Conservation (phyloP, 257 asterid genomes). For the Primulina tabacum region DNA sequence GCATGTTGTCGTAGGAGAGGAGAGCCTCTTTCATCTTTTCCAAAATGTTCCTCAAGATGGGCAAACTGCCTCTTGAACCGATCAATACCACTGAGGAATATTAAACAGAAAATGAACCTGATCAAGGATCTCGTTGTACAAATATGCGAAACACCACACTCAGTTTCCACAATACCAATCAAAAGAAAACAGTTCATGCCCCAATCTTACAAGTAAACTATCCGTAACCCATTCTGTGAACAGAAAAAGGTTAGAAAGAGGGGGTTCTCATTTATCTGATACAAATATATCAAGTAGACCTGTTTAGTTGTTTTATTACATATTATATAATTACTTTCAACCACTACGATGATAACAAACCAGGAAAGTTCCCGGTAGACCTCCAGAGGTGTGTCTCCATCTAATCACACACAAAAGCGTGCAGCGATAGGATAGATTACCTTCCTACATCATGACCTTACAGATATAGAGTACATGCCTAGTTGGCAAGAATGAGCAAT, state of each 20-base stretch:
- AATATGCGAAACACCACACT: slow-evolving; percentile 11
- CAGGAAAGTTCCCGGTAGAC: not conserved
- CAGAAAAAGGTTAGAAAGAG: not conserved
- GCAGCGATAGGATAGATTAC: not conserved
- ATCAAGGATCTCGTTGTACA: slow-evolving; percentile 17
- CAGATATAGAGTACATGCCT: not conserved
- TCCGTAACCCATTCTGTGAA: not conserved
- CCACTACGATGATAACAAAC: not conserved
- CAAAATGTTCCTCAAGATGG: slow-evolving; percentile 83
- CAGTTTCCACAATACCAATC: not conserved
- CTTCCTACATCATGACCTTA: not conserved
- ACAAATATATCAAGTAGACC: not conserved
- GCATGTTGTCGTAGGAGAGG: slow-evolving; percentile 79
- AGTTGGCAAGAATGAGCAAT: not conserved
- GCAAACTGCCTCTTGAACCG: slow-evolving; percentile 96
- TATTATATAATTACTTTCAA: no score
- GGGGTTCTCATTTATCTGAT: not conserved
- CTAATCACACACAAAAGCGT: not conserved
- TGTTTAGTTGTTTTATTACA: not conserved
- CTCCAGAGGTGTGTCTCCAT: not conserved
- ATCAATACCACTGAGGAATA: slow-evolving; percentile 75
- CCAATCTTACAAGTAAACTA: not conserved
- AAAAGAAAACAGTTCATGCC: not conserved
- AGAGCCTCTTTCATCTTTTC: slow-evolving; percentile 79
- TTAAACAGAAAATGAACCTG: slow-evolving; percentile 10